Base-by-base conservation (phyloP, 1,284 basidiomycete genomes). In the Pyrrhoderma noxium region DNA sequence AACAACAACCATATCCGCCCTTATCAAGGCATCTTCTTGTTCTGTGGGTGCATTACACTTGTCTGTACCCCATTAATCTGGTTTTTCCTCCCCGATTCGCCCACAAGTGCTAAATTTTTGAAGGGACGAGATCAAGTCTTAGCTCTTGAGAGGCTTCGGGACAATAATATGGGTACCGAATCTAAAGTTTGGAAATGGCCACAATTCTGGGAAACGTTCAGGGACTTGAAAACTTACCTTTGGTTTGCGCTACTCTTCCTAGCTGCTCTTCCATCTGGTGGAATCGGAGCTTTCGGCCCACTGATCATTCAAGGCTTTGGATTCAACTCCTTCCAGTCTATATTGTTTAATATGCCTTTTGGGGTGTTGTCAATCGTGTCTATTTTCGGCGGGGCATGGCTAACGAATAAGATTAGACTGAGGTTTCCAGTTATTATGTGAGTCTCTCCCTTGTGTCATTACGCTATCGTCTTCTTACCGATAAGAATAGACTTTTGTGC, bases 331-430 rank as follows among this genome's bases (percentile, higher is more conserved):
- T 70, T 71, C 44, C 51, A 71, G 13, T 72, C 73, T 1, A 70
- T 75, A 8, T 59, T 77, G 19, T 68, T 77, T 58, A 71, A 74
- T 50, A 71, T 77, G 44, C 76, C 75, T 1, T 76, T 75, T 52
- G 65, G 67, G 25, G 70, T 65, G n/a, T 63, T 77, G 47, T 71
- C 74, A 58, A 69, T 79, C 44, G 57, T 70, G 53, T 41, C 69
- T 25, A 70, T 70, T 39, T 59, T 76, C 19, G 40, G 63, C 36
- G 59, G 67, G 3, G 75, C 72, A 35, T 69, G 58, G 40, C 59
- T 76, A 34, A 71, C 73, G 21, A 74, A 70, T 56, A 65, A 65
- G 50, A 68, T 72, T 58, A 75, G 75, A 61, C 62, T 75, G 27
- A 71, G 75, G 53, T 76, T 69, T 66, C 74, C 75, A 13, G 72